A percentile compares a stretch with the other conserved stretches of the same genome.
Conservation (phyloP, 257 asterid species). For the Solanum tarapatanum region DNA sequence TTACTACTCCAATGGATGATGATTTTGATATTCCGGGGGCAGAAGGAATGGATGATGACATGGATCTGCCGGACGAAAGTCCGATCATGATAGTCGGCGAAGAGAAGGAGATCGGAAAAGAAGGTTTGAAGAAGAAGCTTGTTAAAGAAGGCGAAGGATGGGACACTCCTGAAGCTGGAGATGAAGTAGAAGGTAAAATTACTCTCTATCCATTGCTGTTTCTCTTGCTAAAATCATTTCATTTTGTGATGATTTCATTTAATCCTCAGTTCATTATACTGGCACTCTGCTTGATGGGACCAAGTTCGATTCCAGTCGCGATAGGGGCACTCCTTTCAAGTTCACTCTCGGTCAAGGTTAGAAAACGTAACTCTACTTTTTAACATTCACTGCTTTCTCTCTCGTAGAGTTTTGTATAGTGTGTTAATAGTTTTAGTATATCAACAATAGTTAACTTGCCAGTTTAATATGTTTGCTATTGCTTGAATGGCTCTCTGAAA, state of each 20-base stretch:
- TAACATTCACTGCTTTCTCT: background rate
- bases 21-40: slow-evolving; percentile 47
- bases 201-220: background rate
- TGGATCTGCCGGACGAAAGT: slow-evolving; percentile 47
- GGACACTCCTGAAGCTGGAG: slow-evolving; percentile 62
- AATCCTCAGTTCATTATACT: slow-evolving; percentile 43
- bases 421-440: background rate
- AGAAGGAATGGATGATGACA: slow-evolving; percentile 39
- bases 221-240: background rate
- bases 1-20: slow-evolving; percentile 28
- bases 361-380: background rate
- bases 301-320: slow-evolving; percentile 65
- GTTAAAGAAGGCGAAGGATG: slow-evolving; percentile 54
- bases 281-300: slow-evolving; percentile 65
- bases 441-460: background rate
- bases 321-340: slow-evolving; percentile 39
- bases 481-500: background rate
- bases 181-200: slow-evolving; percentile 42
- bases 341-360: slow-evolving; percentile 72
- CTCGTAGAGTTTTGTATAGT: background rate
- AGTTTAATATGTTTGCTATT: background rate
- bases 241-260: background rate
- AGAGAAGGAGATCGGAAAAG: slow-evolving; percentile 52
- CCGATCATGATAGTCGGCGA: slow-evolving; percentile 52
- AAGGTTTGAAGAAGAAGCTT: slow-evolving; percentile 67